phyloP scores from a whole-genome alignment of 2,329 filamentous ascomycete genomes.

The Paraphaeosphaeria minitans region DNA sequence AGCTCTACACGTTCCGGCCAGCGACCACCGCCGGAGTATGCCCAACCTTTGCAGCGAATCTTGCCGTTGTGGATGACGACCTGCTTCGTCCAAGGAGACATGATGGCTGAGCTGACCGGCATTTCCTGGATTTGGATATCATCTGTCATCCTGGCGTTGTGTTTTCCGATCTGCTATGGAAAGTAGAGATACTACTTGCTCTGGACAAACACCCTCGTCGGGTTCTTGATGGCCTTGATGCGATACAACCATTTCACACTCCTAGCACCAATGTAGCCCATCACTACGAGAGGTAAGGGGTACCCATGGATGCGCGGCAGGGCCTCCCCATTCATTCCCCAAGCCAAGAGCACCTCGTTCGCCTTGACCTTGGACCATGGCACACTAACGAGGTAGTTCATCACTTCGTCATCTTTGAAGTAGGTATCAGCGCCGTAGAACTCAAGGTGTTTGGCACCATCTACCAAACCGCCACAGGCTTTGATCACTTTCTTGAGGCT shows the following conservation, averaged over 20 bases:
- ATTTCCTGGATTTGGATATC: slow-evolving; percentile 74
- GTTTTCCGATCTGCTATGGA: too few relatives aligned
- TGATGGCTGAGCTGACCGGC: slow-evolving; percentile 71
- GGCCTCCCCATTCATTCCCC: slow-evolving; percentile 72
- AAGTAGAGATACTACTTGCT: too few relatives aligned
- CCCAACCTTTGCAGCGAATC: slow-evolving; percentile 59
- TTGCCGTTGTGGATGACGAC: slow-evolving; percentile 62
- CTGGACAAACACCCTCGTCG: too few relatives aligned
- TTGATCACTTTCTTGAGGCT: slow-evolving; percentile 66
- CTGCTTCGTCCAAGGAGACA: slow-evolving; percentile 67
- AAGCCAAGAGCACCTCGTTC: slow-evolving; percentile 70
- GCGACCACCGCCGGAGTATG: slow-evolving; percentile 48
- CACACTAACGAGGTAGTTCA: slow-evolving; percentile 71
- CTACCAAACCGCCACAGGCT: slow-evolving; percentile 65
- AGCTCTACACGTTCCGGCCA: slow-evolving; percentile 67
- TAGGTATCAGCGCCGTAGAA: slow-evolving; percentile 74
- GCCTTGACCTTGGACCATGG: slow-evolving; percentile 70
- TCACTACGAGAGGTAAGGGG: slow-evolving; percentile 65
- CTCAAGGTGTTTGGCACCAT: slow-evolving; percentile 66
- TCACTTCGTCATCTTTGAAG: slow-evolving; percentile 69
- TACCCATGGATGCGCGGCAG: slow-evolving; percentile 70
- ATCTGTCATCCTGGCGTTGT: background rate
- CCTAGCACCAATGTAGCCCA: slow-evolving; percentile 70
- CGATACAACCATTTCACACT: slow-evolving; percentile 49
- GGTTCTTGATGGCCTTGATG: too few relatives aligned